Base-by-base conservation (phyloP, 331 rosid genomes). In the Dryas integrifolia region DNA sequence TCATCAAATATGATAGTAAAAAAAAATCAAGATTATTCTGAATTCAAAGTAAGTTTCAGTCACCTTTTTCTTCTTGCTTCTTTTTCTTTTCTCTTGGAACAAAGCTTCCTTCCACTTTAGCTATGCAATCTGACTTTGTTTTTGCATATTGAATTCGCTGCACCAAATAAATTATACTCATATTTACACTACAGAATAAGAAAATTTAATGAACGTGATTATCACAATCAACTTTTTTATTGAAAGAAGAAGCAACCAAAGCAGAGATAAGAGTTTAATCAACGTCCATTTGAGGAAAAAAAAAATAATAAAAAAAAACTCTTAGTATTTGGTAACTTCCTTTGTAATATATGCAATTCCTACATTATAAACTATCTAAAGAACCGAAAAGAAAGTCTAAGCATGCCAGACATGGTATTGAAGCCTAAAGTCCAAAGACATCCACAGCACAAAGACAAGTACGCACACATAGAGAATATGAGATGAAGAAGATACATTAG, bases 21-120 rank as follows among this genome's bases (percentile, higher is more conserved):
- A 67, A 47, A 35, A 61, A 44, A 47, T 62, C 43, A 63, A 70
- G 5, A 14, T 9, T 44, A 30, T 12, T 9, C 9, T 16, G 16
- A 40, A 15, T 51, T n/a, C 4, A 39, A 84, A 72, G 72, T 21
- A 52, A 72, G 40, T 40, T 49, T 63, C 24, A 9, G 40, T 85
- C 65, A 94, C 98, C 97, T 88, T 92, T 95, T 80, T 95, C 98
- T 77, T 91, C 98, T 79, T 80, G 97, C 87, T 91, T 95, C 96
- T 86, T 94, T 72, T 94, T 91, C 97, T 94, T 94, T 18, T 94
- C 98, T 78, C 96, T 88, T 48, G 98, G 98, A 79, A 88, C 96
- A 82, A 67, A 91, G 80, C 86, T 95, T 80, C 98, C 98, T 59
- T 95, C 98, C 73, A 85, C 97, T 87, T 89, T 88, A 74, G 98